Evolutionary conservation across 768 basidiomycete genomes (phyloP).

Genomic region (Russula brevipes): DNA sequence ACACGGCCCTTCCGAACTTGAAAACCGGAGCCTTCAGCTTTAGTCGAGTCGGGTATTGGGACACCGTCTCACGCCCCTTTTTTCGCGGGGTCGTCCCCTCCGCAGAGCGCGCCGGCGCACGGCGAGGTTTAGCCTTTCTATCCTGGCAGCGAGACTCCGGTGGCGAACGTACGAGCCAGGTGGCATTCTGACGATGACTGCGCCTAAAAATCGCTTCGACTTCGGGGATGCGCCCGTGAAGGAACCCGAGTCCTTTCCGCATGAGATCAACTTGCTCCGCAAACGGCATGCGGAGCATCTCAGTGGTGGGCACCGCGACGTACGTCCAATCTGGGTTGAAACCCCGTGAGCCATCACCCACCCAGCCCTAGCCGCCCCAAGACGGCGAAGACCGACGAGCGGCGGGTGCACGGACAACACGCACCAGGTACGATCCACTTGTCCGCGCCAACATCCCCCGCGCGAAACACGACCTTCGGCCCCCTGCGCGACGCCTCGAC

Average conservation of each 20-base stretch:
- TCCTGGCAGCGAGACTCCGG: no score
- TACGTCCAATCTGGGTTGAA: slow-evolving; percentile 17
- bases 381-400: background rate
- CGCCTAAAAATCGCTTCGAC: background rate
- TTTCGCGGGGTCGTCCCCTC: no score
- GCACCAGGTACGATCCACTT: slow-evolving; percentile 19
- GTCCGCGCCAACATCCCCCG: slow-evolving; percentile 13
- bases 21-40: no score
- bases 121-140: no score
- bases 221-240: background rate
- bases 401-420: background rate
- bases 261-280: slow-evolving; percentile 5
- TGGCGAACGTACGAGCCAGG: background rate
- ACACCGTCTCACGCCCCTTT: no score
- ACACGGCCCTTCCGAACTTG: no score
- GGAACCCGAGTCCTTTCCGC: slow-evolving; percentile 7
- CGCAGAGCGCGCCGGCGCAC: no score
- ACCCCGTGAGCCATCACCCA: no score
- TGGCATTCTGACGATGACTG: no score
- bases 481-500: slow-evolving; percentile 1
- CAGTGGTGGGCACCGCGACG: slow-evolving; percentile 7
- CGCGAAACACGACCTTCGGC: slow-evolving; percentile 1
- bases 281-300: slow-evolving; percentile 6
- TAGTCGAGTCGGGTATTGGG: no score
- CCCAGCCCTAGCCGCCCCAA: background rate